A percentile compares a stretch with the other conserved stretches of the same genome.
These are phyloP conservation scores for Aureobasidium zeae DNA, from an alignment of 2,329 filamentous ascomycete species.

Conservation along the genomic window DNA sequence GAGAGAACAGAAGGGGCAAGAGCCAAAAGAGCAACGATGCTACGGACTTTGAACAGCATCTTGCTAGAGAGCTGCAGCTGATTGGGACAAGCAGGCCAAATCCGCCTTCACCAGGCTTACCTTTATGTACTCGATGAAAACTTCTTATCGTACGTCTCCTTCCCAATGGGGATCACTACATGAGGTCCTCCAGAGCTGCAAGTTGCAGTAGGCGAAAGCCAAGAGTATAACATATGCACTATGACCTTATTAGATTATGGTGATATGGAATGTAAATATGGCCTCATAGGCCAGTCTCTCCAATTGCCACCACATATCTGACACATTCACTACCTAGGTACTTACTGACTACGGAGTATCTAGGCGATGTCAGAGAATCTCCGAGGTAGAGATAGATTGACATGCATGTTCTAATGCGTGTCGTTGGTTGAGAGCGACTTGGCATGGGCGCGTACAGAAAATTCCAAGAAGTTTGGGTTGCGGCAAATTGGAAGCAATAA, in stretches of 20 bases:
- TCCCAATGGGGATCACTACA: slow-evolving; percentile 3
- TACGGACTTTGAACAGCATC: slow-evolving; percentile 5
- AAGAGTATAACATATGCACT: slow-evolving; percentile 8
- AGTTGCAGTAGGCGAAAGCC: slow-evolving; percentile 12
- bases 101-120: too few relatives aligned
- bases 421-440: slow-evolving; percentile 7
- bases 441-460: slow-evolving; percentile 3
- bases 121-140: not conserved
- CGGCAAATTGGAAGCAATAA: too few relatives aligned
- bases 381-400: slow-evolving; percentile 7
- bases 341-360: too few relatives aligned
- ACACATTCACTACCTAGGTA: too few relatives aligned
- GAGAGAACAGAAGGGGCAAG: slow-evolving; percentile 13
- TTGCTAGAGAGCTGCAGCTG: not conserved
- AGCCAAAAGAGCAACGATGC: slow-evolving; percentile 13
- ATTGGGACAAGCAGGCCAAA: too few relatives aligned
- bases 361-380: slow-evolving; percentile 1
- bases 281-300: slow-evolving; percentile 6
- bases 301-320: not conserved
- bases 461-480: not conserved
- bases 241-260: slow-evolving; percentile 1
- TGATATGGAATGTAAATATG: slow-evolving; percentile 1
- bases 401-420: slow-evolving; percentile 6
- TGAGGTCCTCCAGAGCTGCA: slow-evolving; percentile 10
- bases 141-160: slow-evolving; percentile 14